phyloP scores from a whole-genome alignment of 2,329 filamentous ascomycete genomes.

The Paraconiothyrium brasiliense region DNA sequence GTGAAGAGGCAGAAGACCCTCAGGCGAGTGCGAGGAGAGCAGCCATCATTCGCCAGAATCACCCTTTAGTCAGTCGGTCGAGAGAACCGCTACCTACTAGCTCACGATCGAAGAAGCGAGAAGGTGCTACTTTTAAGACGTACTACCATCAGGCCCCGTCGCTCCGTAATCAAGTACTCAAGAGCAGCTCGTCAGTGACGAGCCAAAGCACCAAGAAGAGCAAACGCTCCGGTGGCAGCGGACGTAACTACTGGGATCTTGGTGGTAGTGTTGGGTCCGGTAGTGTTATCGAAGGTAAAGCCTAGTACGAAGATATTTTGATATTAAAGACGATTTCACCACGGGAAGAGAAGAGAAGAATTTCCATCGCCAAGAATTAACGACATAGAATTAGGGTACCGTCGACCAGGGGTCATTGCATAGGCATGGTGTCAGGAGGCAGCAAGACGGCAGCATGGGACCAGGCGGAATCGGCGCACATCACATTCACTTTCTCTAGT shows the following conservation, averaged over 20 bases:
- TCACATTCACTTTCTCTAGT: conserved; percentile 1
- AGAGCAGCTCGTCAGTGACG: conserved; percentile 74
- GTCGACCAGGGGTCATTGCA: neutral
- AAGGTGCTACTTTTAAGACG: conserved; percentile 32
- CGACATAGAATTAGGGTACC: neutral
- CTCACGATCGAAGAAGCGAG: conserved; percentile 33
- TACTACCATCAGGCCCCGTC: conserved; percentile 32
- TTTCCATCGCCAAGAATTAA: neutral
- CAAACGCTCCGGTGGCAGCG: conserved; percentile 73
- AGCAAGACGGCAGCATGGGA: neutral
- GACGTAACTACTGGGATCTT: conserved; percentile 91
- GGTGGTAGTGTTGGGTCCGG: conserved; percentile 82
- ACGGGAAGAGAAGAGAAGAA: neutral
- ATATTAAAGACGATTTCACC: neutral
- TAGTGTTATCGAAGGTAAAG: conserved; percentile 47
- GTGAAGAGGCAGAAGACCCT: conserved; percentile 31
- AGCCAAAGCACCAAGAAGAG: conserved; percentile 86
- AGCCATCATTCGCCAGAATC: conserved; percentile 86
- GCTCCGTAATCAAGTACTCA: conserved; percentile 33
- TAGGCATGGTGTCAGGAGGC: conserved; percentile 2
- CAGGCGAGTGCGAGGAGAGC: conserved; percentile 69
- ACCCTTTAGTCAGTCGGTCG: conserved; percentile 77
- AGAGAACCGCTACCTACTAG: conserved; percentile 38
- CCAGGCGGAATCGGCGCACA: neutral
- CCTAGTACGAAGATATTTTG: conserved; percentile 20